Evolutionary conservation across 106 monocot species (phyloP).

Genomic region (Dioscorea alata): DNA sequence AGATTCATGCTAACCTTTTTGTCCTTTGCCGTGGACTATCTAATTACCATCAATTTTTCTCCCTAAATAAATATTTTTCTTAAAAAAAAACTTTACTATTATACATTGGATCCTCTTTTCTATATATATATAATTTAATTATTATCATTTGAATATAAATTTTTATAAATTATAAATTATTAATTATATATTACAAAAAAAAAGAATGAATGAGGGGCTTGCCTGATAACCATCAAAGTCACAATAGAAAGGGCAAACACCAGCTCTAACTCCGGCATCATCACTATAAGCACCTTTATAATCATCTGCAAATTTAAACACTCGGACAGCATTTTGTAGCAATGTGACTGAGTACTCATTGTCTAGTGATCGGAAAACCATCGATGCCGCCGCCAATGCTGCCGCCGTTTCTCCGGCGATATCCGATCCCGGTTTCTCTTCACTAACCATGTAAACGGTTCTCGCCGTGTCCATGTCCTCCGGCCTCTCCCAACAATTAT

Average conservation of each 20-base stretch:
- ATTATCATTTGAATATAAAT: not conserved
- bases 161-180: not conserved
- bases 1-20: too few species aligned
- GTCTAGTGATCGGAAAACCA: slow-evolving; percentile 58
- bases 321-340: slow-evolving; percentile 30
- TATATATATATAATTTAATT: not conserved
- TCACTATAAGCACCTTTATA: slow-evolving; percentile 83
- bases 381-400: slow-evolving; percentile 77
- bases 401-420: slow-evolving; percentile 96
- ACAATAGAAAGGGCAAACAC: slow-evolving; percentile 92
- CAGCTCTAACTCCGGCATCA: slow-evolving; percentile 39
- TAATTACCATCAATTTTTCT: too few species aligned
- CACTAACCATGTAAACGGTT: slow-evolving; percentile 64
- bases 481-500: slow-evolving; percentile 95
- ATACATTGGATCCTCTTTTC: too few species aligned
- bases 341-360: slow-evolving; percentile 36
- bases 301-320: slow-evolving; percentile 75
- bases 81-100: too few species aligned
- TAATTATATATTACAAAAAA: not conserved
- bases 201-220: slow-evolving; percentile 4
- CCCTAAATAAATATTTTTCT: too few species aligned
- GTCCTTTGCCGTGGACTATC: too few species aligned
- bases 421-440: slow-evolving; percentile 74
- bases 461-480: slow-evolving; percentile 97
- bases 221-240: slow-evolving; percentile 90